phyloP scores from a whole-genome alignment of 108 stramenopile species.

The Thalassiosira profunda region DNA sequence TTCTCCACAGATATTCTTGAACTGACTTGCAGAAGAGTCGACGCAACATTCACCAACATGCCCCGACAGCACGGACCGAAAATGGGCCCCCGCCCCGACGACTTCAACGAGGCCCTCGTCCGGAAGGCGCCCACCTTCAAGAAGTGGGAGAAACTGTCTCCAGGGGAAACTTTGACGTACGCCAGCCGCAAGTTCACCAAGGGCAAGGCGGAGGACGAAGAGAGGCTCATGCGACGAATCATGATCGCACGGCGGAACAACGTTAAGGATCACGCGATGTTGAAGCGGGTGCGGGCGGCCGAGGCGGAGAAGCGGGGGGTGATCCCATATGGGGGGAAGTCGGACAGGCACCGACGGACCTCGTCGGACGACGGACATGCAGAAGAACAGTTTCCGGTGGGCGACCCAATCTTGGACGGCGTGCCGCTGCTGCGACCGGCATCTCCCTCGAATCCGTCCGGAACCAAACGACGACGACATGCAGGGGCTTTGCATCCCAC shows the following conservation, averaged over 20 bases:
- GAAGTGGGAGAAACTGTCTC: constrained; percentile 59
- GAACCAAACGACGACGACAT: constrained; percentile 21
- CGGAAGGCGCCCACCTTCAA: constrained; percentile 77
- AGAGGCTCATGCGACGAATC: constrained; percentile 90
- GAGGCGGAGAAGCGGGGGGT: constrained; percentile 15
- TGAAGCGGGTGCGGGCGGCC: constrained; percentile 63
- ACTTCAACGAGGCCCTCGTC: constrained; percentile 84
- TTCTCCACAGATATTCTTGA: too few relatives aligned
- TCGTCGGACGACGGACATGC: neutral
- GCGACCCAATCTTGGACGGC: too few relatives aligned
- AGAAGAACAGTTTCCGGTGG: neutral
- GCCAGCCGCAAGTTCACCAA: constrained; percentile 88
- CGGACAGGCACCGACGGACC: neutral
- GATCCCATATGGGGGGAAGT: constrained; percentile 7
- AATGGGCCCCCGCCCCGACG: constrained; percentile 83
- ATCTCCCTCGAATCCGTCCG: constrained; percentile 12
- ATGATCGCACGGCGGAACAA: constrained; percentile 94
- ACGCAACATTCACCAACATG: too few relatives aligned
- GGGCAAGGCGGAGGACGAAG: constrained; percentile 85
- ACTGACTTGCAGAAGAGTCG: too few relatives aligned
- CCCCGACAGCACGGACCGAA: constrained; percentile 89
- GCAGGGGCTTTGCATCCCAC: constrained; percentile 28
- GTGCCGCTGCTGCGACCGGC: neutral
- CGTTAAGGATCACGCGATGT: constrained; percentile 71
- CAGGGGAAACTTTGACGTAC: constrained; percentile 69